Evolutionary conservation across 805 yeast species (phyloP).

Genomic region (Yueomyces sp.): DNA sequence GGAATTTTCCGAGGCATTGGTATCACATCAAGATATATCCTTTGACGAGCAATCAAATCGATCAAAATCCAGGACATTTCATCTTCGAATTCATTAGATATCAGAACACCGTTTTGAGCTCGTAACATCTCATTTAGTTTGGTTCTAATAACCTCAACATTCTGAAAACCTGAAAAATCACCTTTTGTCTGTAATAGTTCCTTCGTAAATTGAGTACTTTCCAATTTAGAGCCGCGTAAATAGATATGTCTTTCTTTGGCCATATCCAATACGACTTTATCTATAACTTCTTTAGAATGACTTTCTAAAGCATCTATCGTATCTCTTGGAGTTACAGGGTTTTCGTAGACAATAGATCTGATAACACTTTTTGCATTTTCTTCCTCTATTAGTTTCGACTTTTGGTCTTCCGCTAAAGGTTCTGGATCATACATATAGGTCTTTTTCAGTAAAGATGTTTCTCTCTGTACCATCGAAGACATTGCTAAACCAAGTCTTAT

Average conservation of each 20-base stretch:
- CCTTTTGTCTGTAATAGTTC: conserved; percentile 20
- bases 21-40: conserved; percentile 35
- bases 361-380: conserved; percentile 18
- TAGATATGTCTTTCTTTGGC: conserved; percentile 41
- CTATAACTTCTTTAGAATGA: conserved; percentile 38
- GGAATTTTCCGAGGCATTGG: conserved; percentile 37
- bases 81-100: conserved; percentile 43
- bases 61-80: conserved; percentile 51
- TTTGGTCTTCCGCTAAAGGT: conserved; percentile 9
- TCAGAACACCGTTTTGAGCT: conserved; percentile 38
- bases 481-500: conserved; percentile 33
- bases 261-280: conserved; percentile 29
- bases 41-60: conserved; percentile 34
- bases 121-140: conserved; percentile 29
- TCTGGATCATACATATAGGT: conserved; percentile 21
- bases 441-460: conserved; percentile 34
- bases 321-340: conserved; percentile 17
- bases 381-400: neutral
- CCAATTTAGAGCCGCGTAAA: conserved; percentile 31
- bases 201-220: conserved; percentile 9
- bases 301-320: conserved; percentile 23
- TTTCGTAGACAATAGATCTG: conserved; percentile 23
- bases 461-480: conserved; percentile 61
- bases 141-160: conserved; percentile 34
- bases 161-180: conserved; percentile 26